Base-by-base conservation (phyloP, 2,329 filamentous ascomycete species). In the Epichloe bromicola region DNA sequence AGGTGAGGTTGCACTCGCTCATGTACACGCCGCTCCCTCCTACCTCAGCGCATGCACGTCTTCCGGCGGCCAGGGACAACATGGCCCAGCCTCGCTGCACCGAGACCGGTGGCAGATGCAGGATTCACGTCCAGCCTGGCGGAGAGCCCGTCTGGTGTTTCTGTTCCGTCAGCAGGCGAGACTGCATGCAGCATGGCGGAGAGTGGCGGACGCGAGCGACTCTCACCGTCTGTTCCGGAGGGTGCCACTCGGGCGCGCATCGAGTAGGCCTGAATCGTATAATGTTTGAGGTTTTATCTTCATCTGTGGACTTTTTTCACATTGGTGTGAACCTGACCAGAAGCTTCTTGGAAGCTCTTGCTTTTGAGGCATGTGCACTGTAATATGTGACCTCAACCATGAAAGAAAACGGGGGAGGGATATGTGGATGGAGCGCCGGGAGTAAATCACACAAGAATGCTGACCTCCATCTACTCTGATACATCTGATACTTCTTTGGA, bases 41-140 rank as follows among this genome's bases (percentile, higher is more conserved):
- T n/a, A 14, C 20, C 41, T 40, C 14, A 10, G n/a, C 20, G 26
- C 39, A 42, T 55, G 57, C 54, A 57, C 44, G 41, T 39, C 45
- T 54, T 55, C 54, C 56, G 56, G 55, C 50, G 56, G 54, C 54
- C 56, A 53, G 53, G 55, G 48, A 53, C 52, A 53, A 10, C 52
- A 55, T 42, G 54, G 36, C 17, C 26, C 15, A 17, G 38, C 30
- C 38, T 42, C 14, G 40, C 19, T 42, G 40, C n/a, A n/a, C 36
- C n/a, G 14, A n/a, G 6, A 38, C 36, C 4, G 36, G 36, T n/a
- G 36, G 14, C 8, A 5, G 3, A 20, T 23, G 23, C 15, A 33
- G 15, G 30, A 5, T 23, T 14, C 15, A 30, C 43, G n/a, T 20
- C 30, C 19, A 45, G 23, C 15, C 14, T 10, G 26, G 10, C 30